Base-by-base conservation (phyloP, 345 rosid genomes). In the Populus pruinosa region DNA sequence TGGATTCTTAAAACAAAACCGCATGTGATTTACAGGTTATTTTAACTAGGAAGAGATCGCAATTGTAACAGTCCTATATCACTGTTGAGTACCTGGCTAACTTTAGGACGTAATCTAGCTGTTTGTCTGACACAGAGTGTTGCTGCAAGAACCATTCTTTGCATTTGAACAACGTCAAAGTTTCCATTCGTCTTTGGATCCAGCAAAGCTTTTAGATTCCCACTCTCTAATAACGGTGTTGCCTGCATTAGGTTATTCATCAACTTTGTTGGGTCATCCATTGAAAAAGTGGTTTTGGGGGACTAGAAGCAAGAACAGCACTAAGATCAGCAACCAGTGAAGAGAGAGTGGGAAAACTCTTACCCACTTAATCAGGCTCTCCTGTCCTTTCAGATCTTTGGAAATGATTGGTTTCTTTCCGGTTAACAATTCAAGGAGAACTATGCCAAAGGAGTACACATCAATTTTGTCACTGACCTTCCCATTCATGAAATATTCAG, bases 401-500 rank as follows among this genome's bases (percentile, higher is more conserved):
- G 63, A 63, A 65, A 25, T 41, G 14, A 82, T 77, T 31, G 81
- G 63, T 36, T 69, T 77, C 29, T 70, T 82, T 50, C 84, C 84
- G 0, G 84, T 69, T 65, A 82, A 17, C 39, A 82, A 43, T 21
- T 82, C 84, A 8, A 82, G 84, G 43, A 78, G 76, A 43, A 82
- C 76, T 61, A 82, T 50, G 2, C 84, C 84, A 49, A 73, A 82
- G 29, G 84, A 74, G 73, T 82, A 82, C n/a, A 82, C 73, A 14
- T 78, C 84, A 31, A 65, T 74, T 65, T 78, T 82, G 67, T 78
- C 78, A 65, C 79, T 74, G 44, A 78, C 63, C 59, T 69, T 77
- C 41, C 84, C 84, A 33, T 82, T 62, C 76, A 70, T 82, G 44
- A 82, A 77, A 47, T 78, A 82, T 67, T 78, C 84, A 49, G 84